Conservation (phyloP, 176 grass and related monocot species). For the Rhynchospora tenuis region DNA sequence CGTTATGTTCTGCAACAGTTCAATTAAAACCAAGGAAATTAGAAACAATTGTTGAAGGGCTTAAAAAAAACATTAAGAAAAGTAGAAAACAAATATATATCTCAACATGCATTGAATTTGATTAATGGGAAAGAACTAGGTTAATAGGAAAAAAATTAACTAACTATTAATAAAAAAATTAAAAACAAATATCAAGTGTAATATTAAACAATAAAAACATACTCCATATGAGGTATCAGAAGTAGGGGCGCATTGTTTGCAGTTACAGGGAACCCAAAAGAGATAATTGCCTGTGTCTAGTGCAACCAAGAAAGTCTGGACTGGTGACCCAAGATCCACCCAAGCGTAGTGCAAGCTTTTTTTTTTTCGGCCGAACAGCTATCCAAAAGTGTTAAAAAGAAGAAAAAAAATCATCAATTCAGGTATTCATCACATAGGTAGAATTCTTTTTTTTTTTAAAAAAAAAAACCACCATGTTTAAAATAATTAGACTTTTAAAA, state of each 20-base stretch:
- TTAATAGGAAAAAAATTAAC: neutral
- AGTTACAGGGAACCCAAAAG: conserved; percentile 95
- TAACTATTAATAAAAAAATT: neutral
- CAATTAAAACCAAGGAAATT: neutral
- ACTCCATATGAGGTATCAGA: conserved; percentile 11
- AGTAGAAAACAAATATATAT: neutral
- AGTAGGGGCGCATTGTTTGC: conserved; percentile 48
- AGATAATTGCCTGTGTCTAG: conserved; percentile 83
- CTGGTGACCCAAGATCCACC: conserved; percentile 65
- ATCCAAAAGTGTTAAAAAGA: neutral
- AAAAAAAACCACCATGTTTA: too few relatives aligned
- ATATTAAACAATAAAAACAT: neutral
- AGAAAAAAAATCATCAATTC: neutral
- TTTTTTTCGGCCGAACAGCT: neutral
- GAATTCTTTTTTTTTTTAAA: too few relatives aligned
- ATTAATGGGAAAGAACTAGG: neutral
- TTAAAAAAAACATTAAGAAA: neutral
- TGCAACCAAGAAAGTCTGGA: conserved; percentile 65
- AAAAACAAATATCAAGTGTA: neutral
- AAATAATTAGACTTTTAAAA: too few relatives aligned
- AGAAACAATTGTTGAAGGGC: neutral
- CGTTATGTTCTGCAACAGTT: neutral
- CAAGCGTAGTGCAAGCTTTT: conserved; percentile 74
- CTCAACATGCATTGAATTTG: neutral
- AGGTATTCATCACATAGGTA: neutral